These are phyloP conservation scores for Breviolum minutum DNA, from an alignment of 73 alveolate genomes.

Conservation along the genomic window DNA sequence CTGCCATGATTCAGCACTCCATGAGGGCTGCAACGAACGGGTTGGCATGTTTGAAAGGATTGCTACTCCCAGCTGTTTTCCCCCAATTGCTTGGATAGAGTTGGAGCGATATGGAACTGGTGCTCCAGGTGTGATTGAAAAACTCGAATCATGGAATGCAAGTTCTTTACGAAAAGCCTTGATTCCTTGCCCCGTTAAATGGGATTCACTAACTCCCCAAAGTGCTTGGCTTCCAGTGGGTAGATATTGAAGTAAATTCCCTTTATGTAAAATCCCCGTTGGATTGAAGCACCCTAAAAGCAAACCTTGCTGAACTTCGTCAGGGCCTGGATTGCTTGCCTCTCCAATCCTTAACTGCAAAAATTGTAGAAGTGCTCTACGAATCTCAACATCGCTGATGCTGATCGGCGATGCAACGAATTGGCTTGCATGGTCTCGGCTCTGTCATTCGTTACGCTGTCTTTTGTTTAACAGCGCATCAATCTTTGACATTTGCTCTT, in stretches of 20 bases:
- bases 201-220: not conserved
- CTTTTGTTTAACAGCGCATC: too few species aligned
- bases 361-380: too few species aligned
- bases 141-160: not conserved
- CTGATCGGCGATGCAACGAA: too few species aligned
- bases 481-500: too few species aligned
- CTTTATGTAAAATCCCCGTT: not conserved
- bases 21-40: not conserved
- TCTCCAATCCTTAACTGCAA: too few species aligned
- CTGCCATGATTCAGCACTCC: not conserved
- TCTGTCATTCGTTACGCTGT: too few species aligned
- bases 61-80: not conserved
- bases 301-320: not conserved
- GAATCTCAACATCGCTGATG: too few species aligned
- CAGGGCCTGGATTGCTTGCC: too few species aligned
- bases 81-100: not conserved
- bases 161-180: not conserved
- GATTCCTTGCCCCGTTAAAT: not conserved
- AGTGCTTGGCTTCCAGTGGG: not conserved
- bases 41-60: not conserved
- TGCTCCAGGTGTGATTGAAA: not conserved
- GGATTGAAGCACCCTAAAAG: not conserved
- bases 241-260: not conserved
- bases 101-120: not conserved
- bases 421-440: too few species aligned